Conservation (phyloP, 305 asterid genomes). For the Ilex paraguariensis region DNA sequence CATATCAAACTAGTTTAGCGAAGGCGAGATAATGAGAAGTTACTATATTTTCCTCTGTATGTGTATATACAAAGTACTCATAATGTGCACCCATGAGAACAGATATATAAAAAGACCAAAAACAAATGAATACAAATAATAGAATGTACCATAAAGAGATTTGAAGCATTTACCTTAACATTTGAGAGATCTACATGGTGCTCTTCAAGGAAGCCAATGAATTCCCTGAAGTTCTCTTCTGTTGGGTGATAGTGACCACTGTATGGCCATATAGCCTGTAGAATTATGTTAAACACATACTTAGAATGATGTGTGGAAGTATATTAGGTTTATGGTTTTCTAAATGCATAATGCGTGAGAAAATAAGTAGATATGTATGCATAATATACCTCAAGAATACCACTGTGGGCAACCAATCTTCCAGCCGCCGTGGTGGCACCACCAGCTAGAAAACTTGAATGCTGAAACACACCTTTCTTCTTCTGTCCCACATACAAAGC, state of each 20-base stretch:
- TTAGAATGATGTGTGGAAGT: too few relatives aligned
- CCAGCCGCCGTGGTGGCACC: constrained; percentile 56
- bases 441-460: constrained; percentile 51
- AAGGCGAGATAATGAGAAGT: too few relatives aligned
- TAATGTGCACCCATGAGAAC: too few relatives aligned
- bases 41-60: too few relatives aligned
- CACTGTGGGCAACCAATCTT: constrained; percentile 38
- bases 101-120: neutral
- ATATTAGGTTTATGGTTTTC: too few relatives aligned
- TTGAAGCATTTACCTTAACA: constrained; percentile 38
- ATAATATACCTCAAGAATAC: constrained; percentile 34
- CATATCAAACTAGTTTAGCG: too few relatives aligned
- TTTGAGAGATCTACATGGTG: constrained; percentile 51
- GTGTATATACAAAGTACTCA: too few relatives aligned
- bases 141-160: neutral
- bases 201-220: constrained; percentile 62
- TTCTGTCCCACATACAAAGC: constrained; percentile 39
- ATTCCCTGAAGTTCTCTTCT: constrained; percentile 62
- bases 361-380: too few relatives aligned
- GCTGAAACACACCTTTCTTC: constrained; percentile 45
- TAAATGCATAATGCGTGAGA: too few relatives aligned
- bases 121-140: neutral
- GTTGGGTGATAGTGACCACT: constrained; percentile 82
- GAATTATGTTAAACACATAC: neutral
- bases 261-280: constrained; percentile 75